Base-by-base conservation (phyloP, 768 basidiomycete species). In the Kondoa subrosea region DNA sequence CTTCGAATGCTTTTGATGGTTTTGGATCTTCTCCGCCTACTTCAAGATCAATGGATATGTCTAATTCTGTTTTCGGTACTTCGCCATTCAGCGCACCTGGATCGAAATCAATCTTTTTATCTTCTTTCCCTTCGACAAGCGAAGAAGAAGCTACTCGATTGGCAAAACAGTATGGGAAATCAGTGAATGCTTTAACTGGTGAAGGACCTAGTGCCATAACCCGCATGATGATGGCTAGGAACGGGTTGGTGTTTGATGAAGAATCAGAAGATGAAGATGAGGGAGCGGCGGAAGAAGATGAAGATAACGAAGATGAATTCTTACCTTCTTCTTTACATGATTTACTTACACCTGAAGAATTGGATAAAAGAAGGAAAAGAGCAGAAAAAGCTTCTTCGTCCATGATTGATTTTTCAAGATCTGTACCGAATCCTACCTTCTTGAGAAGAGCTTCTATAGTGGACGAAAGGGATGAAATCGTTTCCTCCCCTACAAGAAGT, bases 251-350 rank as follows among this genome's bases (percentile, higher is more conserved):
- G 40, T 50, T 50, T 50, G 40, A 50, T 8, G 40, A 50, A 50
- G 40, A 50, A 4, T 27, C 3, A n/a, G n/a, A n/a, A n/a, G n/a
- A n/a, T n/a, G n/a, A n/a, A n/a, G 26, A 8, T 25, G 4, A 4
- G 58, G 26, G 15, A 25, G 71, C 56, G 8, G 61, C 3, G 17
- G 14, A 4, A 27, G 61, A 32, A 27, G 61, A 63, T 33, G 72
- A 74, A 64, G 73, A 74, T 4, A 65, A 68, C 26, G 69, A 72
- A 34, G 69, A 65, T 27, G 74, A 70, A 16, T 88, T 96, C 76
- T 76, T 97, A 32, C 93, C 93, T 0, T 85, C 87, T 66, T 88
- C 86, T 2, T 79, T 97, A 60, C 89, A 85, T 30, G 92, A 96
- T 69, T 81, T 97, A 4, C 80, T 97, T 60, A 93, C 91, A 0